Percentiles rank a stretch among this genome's conserved stretches.
Conservation (phyloP, 164 flowering plant genomes). For the Berberis thunbergii region DNA sequence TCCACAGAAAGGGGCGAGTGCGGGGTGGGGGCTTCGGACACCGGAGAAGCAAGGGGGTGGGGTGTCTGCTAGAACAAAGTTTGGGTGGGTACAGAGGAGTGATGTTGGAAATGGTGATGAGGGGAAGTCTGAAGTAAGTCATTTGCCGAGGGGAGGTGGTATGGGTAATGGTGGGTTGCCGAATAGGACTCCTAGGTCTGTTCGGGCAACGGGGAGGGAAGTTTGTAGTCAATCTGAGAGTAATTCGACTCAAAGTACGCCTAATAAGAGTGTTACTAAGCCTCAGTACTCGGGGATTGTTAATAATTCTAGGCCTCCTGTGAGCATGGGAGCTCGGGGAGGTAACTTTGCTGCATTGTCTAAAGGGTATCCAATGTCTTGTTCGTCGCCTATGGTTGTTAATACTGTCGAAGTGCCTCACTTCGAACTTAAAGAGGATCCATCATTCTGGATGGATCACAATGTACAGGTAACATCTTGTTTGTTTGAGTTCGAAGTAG, state of each 20-base stretch:
- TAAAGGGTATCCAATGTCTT: slow-evolving; percentile 49
- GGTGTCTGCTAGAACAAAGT: slow-evolving; percentile 27
- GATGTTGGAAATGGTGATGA: slow-evolving; percentile 41
- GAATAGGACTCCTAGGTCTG: slow-evolving; percentile 47
- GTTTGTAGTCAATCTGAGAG: slow-evolving; percentile 42
- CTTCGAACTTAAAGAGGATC: slow-evolving; percentile 85
- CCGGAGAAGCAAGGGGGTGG: slow-evolving; percentile 58
- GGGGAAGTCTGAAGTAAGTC: slow-evolving; percentile 15
- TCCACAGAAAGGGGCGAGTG: slow-evolving; percentile 11
- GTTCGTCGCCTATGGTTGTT: slow-evolving; percentile 34
- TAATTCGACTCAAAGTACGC: slow-evolving; percentile 70
- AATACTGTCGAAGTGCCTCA: slow-evolving; percentile 87
- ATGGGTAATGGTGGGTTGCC: slow-evolving; percentile 22
- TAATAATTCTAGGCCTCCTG: slow-evolving; percentile 23
- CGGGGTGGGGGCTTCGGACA: slow-evolving; percentile 48
- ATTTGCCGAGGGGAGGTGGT: slow-evolving; percentile 17
- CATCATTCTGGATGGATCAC: slow-evolving; percentile 97
- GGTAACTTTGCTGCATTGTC: slow-evolving; percentile 48
- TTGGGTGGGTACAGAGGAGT: slow-evolving; percentile 64
- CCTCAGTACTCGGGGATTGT: slow-evolving; percentile 48
- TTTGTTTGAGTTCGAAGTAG: not conserved
- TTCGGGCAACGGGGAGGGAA: slow-evolving; percentile 35
- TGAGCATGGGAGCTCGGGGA: slow-evolving; percentile 25
- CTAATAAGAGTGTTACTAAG: slow-evolving; percentile 80
- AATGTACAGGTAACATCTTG: slow-evolving; percentile 74